These are phyloP conservation scores for Xylariaceae sp. DNA, from an alignment of 2,329 filamentous ascomycete genomes.

Conservation along the genomic window DNA sequence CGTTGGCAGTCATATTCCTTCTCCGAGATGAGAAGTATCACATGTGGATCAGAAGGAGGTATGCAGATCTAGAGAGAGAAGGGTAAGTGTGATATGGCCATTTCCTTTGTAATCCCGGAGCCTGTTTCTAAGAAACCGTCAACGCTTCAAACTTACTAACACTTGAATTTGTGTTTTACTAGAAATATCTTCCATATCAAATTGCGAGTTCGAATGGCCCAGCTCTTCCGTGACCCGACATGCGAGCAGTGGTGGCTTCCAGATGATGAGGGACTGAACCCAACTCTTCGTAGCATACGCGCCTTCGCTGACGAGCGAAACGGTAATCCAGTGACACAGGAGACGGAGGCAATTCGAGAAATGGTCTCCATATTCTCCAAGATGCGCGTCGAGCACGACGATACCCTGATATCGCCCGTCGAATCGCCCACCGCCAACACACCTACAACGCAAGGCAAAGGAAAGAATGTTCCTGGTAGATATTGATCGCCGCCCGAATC, in stretches of 20 bases:
- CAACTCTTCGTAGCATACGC: conserved; percentile 71
- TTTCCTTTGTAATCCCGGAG: background rate
- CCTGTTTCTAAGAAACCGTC: background rate
- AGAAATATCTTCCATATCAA: conserved; percentile 81
- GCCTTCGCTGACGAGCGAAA: conserved; percentile 77
- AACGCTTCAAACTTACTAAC: background rate
- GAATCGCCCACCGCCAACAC: conserved; percentile 14
- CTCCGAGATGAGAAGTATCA: conserved; percentile 68
- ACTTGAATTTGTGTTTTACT: conserved; percentile 4
- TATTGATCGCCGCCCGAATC: background rate
- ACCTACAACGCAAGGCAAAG: conserved; percentile 11
- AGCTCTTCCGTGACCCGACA: conserved; percentile 67
- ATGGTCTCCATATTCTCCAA: conserved; percentile 70
- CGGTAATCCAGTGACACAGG: conserved; percentile 51
- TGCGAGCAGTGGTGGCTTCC: conserved; percentile 87
- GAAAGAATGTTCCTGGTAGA: conserved; percentile 12
- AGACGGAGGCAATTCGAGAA: conserved; percentile 65
- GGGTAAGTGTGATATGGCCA: conserved; percentile 57
- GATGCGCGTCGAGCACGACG: conserved; percentile 46
- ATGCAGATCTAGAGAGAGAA: conserved; percentile 71
- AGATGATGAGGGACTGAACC: conserved; percentile 70
- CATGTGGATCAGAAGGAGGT: conserved; percentile 75
- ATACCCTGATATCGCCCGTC: conserved; percentile 7
- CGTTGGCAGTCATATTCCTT: conserved; percentile 74
- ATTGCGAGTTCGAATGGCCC: conserved; percentile 71